A percentile compares a stretch with the other conserved stretches of the same genome.
Evolutionary conservation across 441 rosid species (phyloP).

Genomic region (Hura crepitans): DNA sequence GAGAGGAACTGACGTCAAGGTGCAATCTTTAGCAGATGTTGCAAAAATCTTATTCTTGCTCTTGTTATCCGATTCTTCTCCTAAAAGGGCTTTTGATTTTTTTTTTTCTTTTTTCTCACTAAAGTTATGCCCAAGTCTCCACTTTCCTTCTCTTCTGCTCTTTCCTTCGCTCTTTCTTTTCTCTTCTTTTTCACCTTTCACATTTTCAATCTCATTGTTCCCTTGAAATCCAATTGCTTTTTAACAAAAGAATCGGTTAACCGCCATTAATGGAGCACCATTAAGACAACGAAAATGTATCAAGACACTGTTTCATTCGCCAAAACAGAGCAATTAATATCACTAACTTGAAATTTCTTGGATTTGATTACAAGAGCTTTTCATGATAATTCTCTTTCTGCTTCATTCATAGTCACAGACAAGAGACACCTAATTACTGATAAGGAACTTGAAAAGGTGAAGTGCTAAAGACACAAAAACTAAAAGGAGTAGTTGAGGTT

Average conservation of each 20-base stretch:
- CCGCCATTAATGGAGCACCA: slow-evolving; percentile 18
- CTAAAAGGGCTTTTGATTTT: slow-evolving; percentile 16
- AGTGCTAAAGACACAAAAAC: background rate
- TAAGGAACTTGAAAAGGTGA: slow-evolving; percentile 10
- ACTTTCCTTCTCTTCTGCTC: slow-evolving; percentile 19
- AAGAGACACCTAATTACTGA: slow-evolving; percentile 25
- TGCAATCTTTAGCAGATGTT: slow-evolving; percentile 20
- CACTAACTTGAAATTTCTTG: slow-evolving; percentile 12
- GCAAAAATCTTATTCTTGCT: slow-evolving; percentile 38
- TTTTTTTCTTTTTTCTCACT: too few species aligned
- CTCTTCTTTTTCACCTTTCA: slow-evolving; percentile 14
- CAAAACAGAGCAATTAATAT: background rate
- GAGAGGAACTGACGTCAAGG: slow-evolving; percentile 27
- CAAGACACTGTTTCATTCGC: slow-evolving; percentile 6
- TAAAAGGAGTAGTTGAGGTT: background rate
- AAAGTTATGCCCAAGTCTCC: too few species aligned
- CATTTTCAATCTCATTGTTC: slow-evolving; percentile 6
- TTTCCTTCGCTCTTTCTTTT: slow-evolving; percentile 18
- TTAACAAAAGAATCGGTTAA: slow-evolving; percentile 14
- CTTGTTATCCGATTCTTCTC: slow-evolving; percentile 36
- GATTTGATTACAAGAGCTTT: slow-evolving; percentile 23
- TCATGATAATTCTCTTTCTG: slow-evolving; percentile 20
- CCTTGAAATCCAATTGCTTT: slow-evolving; percentile 29
- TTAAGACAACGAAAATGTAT: background rate
- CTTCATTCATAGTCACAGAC: slow-evolving; percentile 18